phyloP scores from a whole-genome alignment of 2,329 filamentous ascomycete genomes.

The Fusarium nisikadoi region DNA sequence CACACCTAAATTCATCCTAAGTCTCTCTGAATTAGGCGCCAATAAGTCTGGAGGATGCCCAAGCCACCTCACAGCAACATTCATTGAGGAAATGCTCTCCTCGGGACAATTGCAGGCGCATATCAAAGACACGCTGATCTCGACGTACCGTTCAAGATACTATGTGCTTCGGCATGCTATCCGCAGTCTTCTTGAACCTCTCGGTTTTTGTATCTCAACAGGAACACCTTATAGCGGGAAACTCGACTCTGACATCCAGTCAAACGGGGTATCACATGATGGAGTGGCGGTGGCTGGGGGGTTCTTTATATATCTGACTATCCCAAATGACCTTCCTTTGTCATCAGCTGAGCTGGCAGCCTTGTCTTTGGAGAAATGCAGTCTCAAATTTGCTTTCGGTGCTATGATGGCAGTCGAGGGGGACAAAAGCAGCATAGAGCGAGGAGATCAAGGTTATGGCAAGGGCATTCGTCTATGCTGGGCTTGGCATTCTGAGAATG shows the following conservation, averaged over 20 bases:
- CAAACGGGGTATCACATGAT: not conserved
- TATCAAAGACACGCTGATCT: not conserved
- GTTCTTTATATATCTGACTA: not conserved
- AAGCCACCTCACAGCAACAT: not conserved
- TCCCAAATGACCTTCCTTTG: not conserved
- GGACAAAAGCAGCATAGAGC: not conserved
- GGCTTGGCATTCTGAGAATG: not conserved
- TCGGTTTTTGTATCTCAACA: not conserved
- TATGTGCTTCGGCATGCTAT: not conserved
- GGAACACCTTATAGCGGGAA: not conserved
- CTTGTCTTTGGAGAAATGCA: not conserved
- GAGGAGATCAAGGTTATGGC: not conserved
- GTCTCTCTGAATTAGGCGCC: not conserved
- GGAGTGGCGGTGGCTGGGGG: not conserved
- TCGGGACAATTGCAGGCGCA: not conserved
- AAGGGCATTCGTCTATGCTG: not conserved
- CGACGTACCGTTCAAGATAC: not conserved
- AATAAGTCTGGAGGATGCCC: not conserved
- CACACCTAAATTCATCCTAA: not conserved
- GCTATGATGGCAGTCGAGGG: not conserved
- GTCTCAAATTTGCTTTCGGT: not conserved
- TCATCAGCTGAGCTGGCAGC: not conserved
- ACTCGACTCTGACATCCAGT: not conserved
- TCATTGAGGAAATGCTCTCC: not conserved
- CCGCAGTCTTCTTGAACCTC: not conserved